A percentile compares a stretch with the other conserved stretches of the same genome.
phyloP scores from a whole-genome alignment of 2,329 filamentous ascomycete genomes.

The Gremmenia infestans region DNA sequence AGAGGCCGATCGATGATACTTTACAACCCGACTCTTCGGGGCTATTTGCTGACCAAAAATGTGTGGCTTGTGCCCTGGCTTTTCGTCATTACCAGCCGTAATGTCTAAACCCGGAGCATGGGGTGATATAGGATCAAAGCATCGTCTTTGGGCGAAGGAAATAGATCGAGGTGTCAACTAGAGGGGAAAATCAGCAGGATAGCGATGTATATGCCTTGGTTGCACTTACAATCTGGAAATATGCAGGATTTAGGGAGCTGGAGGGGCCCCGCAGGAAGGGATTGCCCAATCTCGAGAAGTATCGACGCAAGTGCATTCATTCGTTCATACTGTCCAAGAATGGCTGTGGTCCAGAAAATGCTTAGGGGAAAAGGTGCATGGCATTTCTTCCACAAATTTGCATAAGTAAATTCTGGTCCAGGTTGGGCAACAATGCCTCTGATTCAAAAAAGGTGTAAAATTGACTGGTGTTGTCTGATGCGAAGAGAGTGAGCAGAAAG shows the following conservation, averaged over 20 bases:
- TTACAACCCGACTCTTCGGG: too few species aligned
- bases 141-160: background rate
- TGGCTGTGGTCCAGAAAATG: background rate
- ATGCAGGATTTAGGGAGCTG: background rate
- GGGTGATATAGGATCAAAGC: background rate
- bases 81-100: background rate
- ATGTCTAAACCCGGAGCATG: background rate
- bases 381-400: background rate
- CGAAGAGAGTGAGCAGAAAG: too few species aligned
- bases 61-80: background rate
- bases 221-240: too few species aligned
- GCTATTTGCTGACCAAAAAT: too few species aligned
- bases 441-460: too few species aligned
- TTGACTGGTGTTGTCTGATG: too few species aligned
- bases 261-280: constrained; percentile 11
- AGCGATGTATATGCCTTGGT: too few species aligned
- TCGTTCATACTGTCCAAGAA: constrained; percentile 28
- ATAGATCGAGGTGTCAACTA: background rate
- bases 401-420: background rate
- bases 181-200: background rate
- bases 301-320: constrained; percentile 32
- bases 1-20: too few species aligned
- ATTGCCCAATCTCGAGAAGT: constrained; percentile 24
- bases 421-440: too few species aligned
- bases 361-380: background rate